Percentiles rank a stretch among this genome's conserved stretches.
Evolutionary conservation across 1,139 yeast species (phyloP).

Genomic region (Kurtzmaniella natalensis): DNA sequence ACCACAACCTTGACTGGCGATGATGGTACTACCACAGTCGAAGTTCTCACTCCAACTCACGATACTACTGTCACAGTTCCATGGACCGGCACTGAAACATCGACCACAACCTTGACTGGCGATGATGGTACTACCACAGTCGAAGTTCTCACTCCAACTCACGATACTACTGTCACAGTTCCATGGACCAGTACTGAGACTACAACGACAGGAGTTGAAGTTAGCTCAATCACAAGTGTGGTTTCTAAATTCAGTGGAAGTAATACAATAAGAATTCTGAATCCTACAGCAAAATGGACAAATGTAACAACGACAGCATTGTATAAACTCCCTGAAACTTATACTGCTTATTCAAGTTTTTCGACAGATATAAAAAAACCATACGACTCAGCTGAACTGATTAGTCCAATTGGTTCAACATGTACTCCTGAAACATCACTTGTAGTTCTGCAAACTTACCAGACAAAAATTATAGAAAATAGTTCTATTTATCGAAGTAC

Average conservation of each 20-base stretch:
- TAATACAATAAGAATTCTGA: not conserved
- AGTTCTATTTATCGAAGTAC: no score
- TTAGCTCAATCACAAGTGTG: not conserved
- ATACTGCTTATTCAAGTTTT: not conserved
- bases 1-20: not conserved
- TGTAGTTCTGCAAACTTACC: not conserved
- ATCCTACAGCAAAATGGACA: not conserved
- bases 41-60: not conserved
- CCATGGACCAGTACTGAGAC: not conserved
- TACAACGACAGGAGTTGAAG: not conserved
- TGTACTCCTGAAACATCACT: not conserved
- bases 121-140: not conserved
- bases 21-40: not conserved
- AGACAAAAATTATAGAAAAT: no score
- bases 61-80: not conserved
- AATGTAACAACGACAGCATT: not conserved
- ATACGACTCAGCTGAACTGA: not conserved
- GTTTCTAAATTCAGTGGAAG: not conserved
- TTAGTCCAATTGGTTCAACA: not conserved
- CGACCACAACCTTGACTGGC: not conserved
- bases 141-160: not conserved
- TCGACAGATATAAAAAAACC: not conserved
- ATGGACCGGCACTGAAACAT: not conserved
- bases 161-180: not conserved
- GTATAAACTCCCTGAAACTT: no score